Base-by-base conservation (phyloP, 2,329 filamentous ascomycete genomes). In the Ceratocystis papillata region DNA sequence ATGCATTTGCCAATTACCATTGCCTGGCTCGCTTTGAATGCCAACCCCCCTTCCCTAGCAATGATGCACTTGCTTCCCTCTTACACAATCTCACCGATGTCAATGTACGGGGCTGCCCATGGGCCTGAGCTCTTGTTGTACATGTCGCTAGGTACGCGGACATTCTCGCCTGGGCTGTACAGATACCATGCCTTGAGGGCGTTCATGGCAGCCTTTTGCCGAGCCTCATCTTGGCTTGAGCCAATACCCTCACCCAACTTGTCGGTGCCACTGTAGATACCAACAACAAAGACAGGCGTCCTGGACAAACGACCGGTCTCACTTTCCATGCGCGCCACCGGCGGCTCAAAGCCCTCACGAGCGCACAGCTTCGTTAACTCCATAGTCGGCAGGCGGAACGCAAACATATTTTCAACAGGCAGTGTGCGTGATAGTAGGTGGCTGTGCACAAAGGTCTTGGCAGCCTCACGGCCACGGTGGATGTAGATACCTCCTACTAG, bases 111-210 rank as follows among this genome's bases (percentile, higher is more conserved):
- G 1, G 87, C 83, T 75, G 82, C 82, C 86, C 86, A 90, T 4
- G 82, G 79, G 71, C 77, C 77, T 55, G 84, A 83, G 60, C 79
- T 81, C 69, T 83, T 79, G 65, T 81, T 79, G 70, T 88, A 80
- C 78, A 83, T 87, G 69, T 89, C 85, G 73, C 87, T 89, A 28
- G 87, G 87, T 68, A 90, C 79, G 67, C 81, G 80, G 62, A 85
- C 82, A 69, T 83, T 77, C 70, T 80, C 77, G 66, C 81, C 79
- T 33, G 94, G 93, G 74, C 87, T 92, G 79, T 99, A 99, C 64
- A 99, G 80, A 76, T 99, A 99, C 94, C 94, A 99, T 5, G 87
- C 82, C 80, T 96, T 96, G 73, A 99, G 80, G 20, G 91, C 87
- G 69, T 88, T 87, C 72, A 95, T 92, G 46, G 89, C 85, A 22